Base-by-base conservation (phyloP, 202 grass and related monocot genomes). In the Hordeum pubiflorum region DNA sequence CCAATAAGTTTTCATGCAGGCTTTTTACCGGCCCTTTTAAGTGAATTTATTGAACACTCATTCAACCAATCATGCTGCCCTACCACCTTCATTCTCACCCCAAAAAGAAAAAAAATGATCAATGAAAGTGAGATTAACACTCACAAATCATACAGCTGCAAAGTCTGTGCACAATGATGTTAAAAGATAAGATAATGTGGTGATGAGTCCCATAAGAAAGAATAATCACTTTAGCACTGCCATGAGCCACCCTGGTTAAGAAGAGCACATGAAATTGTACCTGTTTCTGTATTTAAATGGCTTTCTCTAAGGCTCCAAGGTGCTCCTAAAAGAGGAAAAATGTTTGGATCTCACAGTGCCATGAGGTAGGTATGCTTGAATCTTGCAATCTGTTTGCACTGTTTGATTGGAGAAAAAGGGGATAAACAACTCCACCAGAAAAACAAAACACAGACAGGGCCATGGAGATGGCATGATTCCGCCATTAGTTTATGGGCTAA, bases 1-100 rank as follows among this genome's bases (percentile, higher is more conserved):
- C 50, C 79, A 83, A 83, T 83, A 83, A 89, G 58, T 89, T 71
- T 58, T 33, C 60, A 55, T 61, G 66, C 87, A 86, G 83, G 79
- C 74, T 86, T 86, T 86, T 78, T 81, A 79, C 79, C 79, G 7
- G 74, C 40, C 39, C 39, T 74, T 79, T 65, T 59, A 29, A 68
- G 54, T 83, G 83, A 69, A 83, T 55, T 86, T 83, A 83, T 75
- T 79, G 79, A 75, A n/a, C 21, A 74, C 32, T 65, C 70, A 55
- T 56, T 59, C 74, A 78, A 60, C 61, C 72, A 31, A 58, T 40
- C 64, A 54, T 54, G 15, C 8, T 39, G 39, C 64, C 12, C 24
- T 40, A 24, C 13, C 11, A 15, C 18, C 43, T 31, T 11, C 17
- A 5, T 77, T 27, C 36, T 26, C 4, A 44, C 17, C 14, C 8